Percentiles rank a stretch among this genome's conserved stretches.
Evolutionary conservation across 495 filamentous ascomycete species (phyloP).

Genomic region (Barbatosphaeria neglecta): DNA sequence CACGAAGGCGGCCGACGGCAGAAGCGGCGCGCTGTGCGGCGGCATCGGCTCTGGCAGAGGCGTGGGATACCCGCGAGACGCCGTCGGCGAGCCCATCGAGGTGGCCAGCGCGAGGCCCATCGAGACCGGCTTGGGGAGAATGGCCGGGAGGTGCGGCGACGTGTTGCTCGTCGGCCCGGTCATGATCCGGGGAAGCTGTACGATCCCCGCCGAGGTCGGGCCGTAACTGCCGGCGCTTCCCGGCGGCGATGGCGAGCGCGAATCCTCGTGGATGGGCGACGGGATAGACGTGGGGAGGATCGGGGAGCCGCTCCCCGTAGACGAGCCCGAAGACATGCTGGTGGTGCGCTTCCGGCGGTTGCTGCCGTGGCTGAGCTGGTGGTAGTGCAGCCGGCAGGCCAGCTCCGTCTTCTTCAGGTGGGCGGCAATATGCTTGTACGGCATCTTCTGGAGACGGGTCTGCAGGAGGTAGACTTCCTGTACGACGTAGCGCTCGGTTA

Average conservation of each 20-base stretch:
- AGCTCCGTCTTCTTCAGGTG: constrained; percentile 78
- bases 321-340: constrained; percentile 48
- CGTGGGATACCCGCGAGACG: constrained; percentile 21
- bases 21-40: constrained; percentile 14
- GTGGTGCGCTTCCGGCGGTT: constrained; percentile 58
- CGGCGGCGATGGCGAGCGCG: constrained; percentile 25
- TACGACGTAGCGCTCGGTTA: neutral
- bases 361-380: constrained; percentile 71
- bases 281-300: constrained; percentile 29
- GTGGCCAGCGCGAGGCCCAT: constrained; percentile 30
- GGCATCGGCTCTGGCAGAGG: constrained; percentile 22
- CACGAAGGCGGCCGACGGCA: constrained; percentile 14
- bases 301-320: constrained; percentile 33
- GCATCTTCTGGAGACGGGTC: constrained; percentile 74
- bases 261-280: constrained; percentile 35
- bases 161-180: constrained; percentile 16
- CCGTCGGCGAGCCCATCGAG: constrained; percentile 17
- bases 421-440: constrained; percentile 78
- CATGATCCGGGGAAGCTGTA: constrained; percentile 37
- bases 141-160: constrained; percentile 39
- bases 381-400: constrained; percentile 74
- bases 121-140: constrained; percentile 48
- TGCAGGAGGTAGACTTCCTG: constrained; percentile 79
- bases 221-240: constrained; percentile 23
- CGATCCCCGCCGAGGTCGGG: constrained; percentile 21